Percentiles rank a stretch among this genome's conserved stretches.
Evolutionary conservation across 139 green algal genomes (phyloP).

Genomic region (Chloropicon primus): DNA sequence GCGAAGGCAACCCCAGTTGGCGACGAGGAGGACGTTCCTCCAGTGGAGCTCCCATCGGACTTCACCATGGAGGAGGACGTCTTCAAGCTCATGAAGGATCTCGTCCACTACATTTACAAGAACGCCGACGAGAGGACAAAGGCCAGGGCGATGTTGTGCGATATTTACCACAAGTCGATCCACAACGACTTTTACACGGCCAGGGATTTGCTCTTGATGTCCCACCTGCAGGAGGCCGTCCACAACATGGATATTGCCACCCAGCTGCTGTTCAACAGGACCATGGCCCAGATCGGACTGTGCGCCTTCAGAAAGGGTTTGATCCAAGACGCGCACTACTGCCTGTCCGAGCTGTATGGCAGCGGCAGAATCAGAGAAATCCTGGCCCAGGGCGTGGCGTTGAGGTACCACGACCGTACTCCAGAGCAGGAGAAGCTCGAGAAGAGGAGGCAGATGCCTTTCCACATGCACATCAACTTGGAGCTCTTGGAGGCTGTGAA

Average conservation of each 20-base stretch:
- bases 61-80: slow-evolving; percentile 38
- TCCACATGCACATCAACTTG: slow-evolving; percentile 99
- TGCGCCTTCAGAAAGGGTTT: slow-evolving; percentile 79
- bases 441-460: slow-evolving; percentile 87
- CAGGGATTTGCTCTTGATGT: slow-evolving; percentile 91
- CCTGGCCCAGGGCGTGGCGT: slow-evolving; percentile 65
- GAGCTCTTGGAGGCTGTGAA: slow-evolving; percentile 87
- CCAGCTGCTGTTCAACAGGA: slow-evolving; percentile 97
- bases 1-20: slow-evolving; percentile 14
- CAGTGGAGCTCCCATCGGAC: slow-evolving; percentile 41
- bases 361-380: slow-evolving; percentile 92
- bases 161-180: slow-evolving; percentile 82
- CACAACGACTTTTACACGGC: slow-evolving; percentile 82
- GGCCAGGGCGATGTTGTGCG: slow-evolving; percentile 87
- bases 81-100: slow-evolving; percentile 36
- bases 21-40: slow-evolving; percentile 1
- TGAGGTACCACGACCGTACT: slow-evolving; percentile 34
- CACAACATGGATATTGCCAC: slow-evolving; percentile 79
- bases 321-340: slow-evolving; percentile 74
- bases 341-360: slow-evolving; percentile 84
- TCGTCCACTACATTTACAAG: slow-evolving; percentile 63
- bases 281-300: slow-evolving; percentile 89
- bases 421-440: slow-evolving; percentile 93
- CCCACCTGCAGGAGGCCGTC: slow-evolving; percentile 62
- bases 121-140: slow-evolving; percentile 93